Percentiles rank a stretch among this genome's conserved stretches.
Conservation (phyloP, 371 early-diverging fungal species). For the Lichtheimia ramosa region DNA sequence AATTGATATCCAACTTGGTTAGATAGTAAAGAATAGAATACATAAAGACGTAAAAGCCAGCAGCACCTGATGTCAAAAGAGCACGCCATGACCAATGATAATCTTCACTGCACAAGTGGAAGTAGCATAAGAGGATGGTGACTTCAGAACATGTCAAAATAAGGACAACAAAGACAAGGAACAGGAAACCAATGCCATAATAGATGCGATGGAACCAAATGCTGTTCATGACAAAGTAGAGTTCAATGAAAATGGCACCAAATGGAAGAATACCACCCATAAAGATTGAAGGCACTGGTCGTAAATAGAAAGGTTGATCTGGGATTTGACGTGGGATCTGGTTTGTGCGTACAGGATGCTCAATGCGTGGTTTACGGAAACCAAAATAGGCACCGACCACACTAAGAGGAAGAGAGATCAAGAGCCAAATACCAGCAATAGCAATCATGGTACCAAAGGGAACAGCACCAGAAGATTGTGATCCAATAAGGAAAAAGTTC, state of each 20-base stretch:
- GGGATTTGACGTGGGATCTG: constrained; percentile 90
- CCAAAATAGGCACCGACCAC: constrained; percentile 90
- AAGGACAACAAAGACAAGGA: constrained; percentile 77
- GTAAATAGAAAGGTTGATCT: constrained; percentile 72
- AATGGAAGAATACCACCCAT: constrained; percentile 86
- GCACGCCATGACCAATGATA: constrained; percentile 94
- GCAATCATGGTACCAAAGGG: constrained; percentile 89
- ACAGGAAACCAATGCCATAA: constrained; percentile 84
- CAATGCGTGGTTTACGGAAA: constrained; percentile 77
- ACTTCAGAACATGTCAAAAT: constrained; percentile 79
- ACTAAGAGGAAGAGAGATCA: constrained; percentile 84
- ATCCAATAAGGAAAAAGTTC: constrained; percentile 85
- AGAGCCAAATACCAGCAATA: constrained; percentile 84
- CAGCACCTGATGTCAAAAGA: constrained; percentile 82
- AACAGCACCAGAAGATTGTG: constrained; percentile 87
- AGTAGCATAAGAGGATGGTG: constrained; percentile 81
- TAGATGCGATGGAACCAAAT: constrained; percentile 87
- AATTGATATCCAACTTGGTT: constrained; percentile 65
- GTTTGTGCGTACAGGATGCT: constrained; percentile 87
- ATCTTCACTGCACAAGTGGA: constrained; percentile 88
- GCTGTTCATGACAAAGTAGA: constrained; percentile 84
- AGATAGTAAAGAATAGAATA: constrained; percentile 80
- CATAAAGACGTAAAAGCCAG: constrained; percentile 82
- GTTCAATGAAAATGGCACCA: constrained; percentile 84
- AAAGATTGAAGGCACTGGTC: constrained; percentile 65